These are phyloP conservation scores for Penicillium argentinense DNA, from an alignment of 495 filamentous ascomycete genomes.

Conservation along the genomic window DNA sequence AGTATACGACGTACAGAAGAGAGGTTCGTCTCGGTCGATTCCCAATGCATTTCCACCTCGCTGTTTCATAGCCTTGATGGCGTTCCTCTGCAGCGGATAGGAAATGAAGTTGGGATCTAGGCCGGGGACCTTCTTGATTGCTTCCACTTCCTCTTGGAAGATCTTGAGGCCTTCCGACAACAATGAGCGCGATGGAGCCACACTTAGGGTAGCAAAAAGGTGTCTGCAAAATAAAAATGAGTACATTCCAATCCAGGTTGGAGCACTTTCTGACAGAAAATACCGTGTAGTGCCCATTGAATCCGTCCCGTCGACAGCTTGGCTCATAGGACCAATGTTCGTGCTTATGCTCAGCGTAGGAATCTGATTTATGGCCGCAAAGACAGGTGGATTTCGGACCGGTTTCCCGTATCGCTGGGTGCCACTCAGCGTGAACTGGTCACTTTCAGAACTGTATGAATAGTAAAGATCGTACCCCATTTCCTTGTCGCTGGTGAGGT, in stretches of 20 bases:
- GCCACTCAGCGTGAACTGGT: constrained; percentile 3
- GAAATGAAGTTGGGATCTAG: constrained; percentile 14
- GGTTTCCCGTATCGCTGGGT: constrained; percentile 16
- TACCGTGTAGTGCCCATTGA: constrained; percentile 13
- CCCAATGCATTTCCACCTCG: constrained; percentile 31
- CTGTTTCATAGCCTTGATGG: constrained; percentile 14
- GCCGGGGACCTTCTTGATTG: constrained; percentile 9
- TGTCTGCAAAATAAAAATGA: constrained; percentile 5
- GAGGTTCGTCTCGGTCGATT: constrained; percentile 17
- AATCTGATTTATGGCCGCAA: constrained; percentile 8
- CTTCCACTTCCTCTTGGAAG: constrained; percentile 8
- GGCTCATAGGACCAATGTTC: constrained; percentile 3
- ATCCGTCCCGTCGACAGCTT: background rate
- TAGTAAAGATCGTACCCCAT: constrained; percentile 17
- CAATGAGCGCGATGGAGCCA: constrained; percentile 5
- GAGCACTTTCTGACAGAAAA: background rate
- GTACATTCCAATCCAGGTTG: background rate
- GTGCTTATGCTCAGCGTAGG: constrained; percentile 6
- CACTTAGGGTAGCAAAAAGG: constrained; percentile 14
- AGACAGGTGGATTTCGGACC: constrained; percentile 7
- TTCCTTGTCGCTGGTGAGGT: constrained; percentile 9
- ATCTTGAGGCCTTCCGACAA: constrained; percentile 10
- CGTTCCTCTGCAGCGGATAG: constrained; percentile 12
- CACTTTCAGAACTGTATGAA: background rate
- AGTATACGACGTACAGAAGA: too few relatives aligned